Conservation (phyloP, 2,329 filamentous ascomycete species). For the Sporothrix brasiliensis region DNA sequence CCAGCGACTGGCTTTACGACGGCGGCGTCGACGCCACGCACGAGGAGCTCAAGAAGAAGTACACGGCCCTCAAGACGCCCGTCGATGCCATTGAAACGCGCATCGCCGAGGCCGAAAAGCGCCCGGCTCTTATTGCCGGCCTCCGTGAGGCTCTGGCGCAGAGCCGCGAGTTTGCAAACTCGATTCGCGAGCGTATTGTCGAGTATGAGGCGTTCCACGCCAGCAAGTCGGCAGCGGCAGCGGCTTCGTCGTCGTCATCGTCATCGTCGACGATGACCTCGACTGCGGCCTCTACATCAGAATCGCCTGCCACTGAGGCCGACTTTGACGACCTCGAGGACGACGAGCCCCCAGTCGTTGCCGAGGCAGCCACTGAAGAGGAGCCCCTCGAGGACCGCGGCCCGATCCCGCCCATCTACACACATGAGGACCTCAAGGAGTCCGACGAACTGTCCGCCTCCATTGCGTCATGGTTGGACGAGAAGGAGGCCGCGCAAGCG, state of each 20-base stretch:
- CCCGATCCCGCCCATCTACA: constrained; percentile 69
- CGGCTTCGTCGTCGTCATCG: constrained; percentile 38
- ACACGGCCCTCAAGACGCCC: constrained; percentile 76
- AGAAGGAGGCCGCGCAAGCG: constrained; percentile 70
- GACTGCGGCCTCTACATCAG: constrained; percentile 49
- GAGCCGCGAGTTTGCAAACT: constrained; percentile 69
- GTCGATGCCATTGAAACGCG: constrained; percentile 77
- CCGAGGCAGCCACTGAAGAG: constrained; percentile 39
- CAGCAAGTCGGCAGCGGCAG: constrained; percentile 56
- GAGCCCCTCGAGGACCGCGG: constrained; percentile 52
- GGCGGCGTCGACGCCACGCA: constrained; percentile 77
- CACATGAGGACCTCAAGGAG: constrained; percentile 68
- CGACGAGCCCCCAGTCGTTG: constrained; percentile 51
- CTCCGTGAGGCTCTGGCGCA: constrained; percentile 73
- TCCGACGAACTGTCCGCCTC: constrained; percentile 65
- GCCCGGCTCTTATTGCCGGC: constrained; percentile 68
- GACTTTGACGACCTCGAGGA: constrained; percentile 80
- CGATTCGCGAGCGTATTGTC: constrained; percentile 69
- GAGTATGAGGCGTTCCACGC: constrained; percentile 67
- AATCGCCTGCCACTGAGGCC: constrained; percentile 47
- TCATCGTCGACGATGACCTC: constrained; percentile 50
- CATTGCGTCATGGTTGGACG: constrained; percentile 72
- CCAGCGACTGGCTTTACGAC: constrained; percentile 88
- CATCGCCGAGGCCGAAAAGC: constrained; percentile 69
- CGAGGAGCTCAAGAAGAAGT: constrained; percentile 72